Conservation (phyloP, 2,329 filamentous ascomycete genomes). For the Aspergillus cejpii region DNA sequence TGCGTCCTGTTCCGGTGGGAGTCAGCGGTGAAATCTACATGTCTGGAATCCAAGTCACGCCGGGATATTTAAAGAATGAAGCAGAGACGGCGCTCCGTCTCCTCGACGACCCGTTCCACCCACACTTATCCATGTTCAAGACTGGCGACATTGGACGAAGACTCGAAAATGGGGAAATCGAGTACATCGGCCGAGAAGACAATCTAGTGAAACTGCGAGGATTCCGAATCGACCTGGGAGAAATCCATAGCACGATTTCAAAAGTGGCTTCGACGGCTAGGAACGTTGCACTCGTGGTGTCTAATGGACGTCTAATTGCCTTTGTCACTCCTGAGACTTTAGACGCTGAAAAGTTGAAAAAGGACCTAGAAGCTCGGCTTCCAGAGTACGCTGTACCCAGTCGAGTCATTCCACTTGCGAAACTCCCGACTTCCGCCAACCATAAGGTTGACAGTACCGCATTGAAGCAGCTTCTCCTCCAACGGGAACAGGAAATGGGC, state of each 20-base stretch:
- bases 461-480: neutral
- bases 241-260: neutral
- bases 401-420: neutral
- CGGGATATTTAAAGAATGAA: neutral
- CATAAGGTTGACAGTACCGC: neutral
- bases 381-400: neutral
- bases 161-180: neutral
- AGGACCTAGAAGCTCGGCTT: neutral
- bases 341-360: neutral
- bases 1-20: neutral
- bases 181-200: neutral
- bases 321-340: neutral
- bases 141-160: neutral
- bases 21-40: neutral
- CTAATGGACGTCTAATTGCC: neutral
- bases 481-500: neutral
- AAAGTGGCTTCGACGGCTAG: neutral
- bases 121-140: neutral
- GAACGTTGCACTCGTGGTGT: neutral
- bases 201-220: neutral
- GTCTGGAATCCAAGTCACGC: neutral
- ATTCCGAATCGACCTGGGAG: neutral
- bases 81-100: conserved; percentile 11
- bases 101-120: neutral
- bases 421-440: neutral